Conservation (phyloP, 768 basidiomycete genomes). For the Amanita brunnescens region DNA sequence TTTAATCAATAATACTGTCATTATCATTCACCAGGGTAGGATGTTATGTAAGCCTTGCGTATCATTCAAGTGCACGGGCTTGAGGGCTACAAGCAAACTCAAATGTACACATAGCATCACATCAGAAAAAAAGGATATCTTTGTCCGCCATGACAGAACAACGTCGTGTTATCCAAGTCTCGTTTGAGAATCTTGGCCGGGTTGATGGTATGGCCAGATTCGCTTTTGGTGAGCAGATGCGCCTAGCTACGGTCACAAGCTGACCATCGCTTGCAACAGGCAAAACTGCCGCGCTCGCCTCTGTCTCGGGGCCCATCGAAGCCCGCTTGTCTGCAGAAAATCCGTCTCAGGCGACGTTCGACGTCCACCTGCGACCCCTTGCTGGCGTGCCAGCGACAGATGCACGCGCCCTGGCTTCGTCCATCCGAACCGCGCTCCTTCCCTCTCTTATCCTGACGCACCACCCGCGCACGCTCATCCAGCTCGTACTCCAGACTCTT, state of each 20-base stretch:
- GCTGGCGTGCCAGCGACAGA: conserved; percentile 62
- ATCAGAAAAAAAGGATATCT: neutral
- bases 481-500: conserved; percentile 68
- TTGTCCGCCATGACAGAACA: neutral
- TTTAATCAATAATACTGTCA: too few relatives aligned
- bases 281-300: conserved; percentile 45
- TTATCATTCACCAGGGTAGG: neutral
- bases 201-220: conserved; percentile 76
- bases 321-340: conserved; percentile 61
- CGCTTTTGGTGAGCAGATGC: conserved; percentile 37
- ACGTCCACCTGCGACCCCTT: conserved; percentile 64
- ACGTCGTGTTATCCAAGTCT: conserved; percentile 25
- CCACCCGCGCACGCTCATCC: conserved; percentile 66
- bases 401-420: conserved; percentile 48
- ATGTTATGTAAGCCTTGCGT: too few relatives aligned
- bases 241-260: neutral
- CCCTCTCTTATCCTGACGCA: conserved; percentile 58
- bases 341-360: conserved; percentile 66
- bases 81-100: too few relatives aligned
- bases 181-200: conserved; percentile 54
- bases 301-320: conserved; percentile 76
- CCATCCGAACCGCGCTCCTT: conserved; percentile 47
- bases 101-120: neutral
- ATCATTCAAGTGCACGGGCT: too few relatives aligned
- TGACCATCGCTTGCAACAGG: conserved; percentile 16